Base-by-base conservation (phyloP, 2,329 filamentous ascomycete species). In the Exophiala mesophila region DNA sequence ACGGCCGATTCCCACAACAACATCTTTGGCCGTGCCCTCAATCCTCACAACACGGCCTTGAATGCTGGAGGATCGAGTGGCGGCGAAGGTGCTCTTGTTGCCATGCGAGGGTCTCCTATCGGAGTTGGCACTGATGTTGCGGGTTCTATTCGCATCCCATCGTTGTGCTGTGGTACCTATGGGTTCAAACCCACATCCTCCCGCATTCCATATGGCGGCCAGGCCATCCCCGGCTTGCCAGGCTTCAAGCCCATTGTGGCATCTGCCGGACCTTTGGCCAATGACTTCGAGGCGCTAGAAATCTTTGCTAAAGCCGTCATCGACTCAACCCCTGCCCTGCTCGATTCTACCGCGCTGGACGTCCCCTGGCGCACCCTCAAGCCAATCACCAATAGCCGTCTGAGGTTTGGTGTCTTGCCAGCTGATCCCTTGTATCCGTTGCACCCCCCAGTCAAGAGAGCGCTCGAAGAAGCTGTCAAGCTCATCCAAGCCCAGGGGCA, bases 401-500 rank as follows among this genome's bases (percentile, higher is more conserved):
- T 78, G 3, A 64, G 63, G 0, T 69, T 80, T 28, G 76, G 76
- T 0, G 49, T 78, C 1, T 54, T 76, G 8, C 44, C 65, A 2
- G 69, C 72, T 32, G 71, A 76, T 48, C 59, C 65, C 0, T 57
- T 68, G 2, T 69, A 69, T 20, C 70, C 63, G 19, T 67, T 72
- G 0, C 76, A 80, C 35, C 75, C 77, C 0, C 73, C 76, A 0
- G 65, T 73, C 0, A 79, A 75, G 73, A 60, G 71, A 13, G 63
- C 54, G 50, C 62, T 55, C 24, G 39, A 47, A 44, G 64, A 45
- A 66, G 45, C 42, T 21, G 44, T 41, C 5, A 38, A 37, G 15
- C 82, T 33, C 57, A 82, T 43, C 63, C 81, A 3, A 71, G 79
- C 3, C 76, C 78, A 71, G 59, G 74, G 52, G 62, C 74, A 16